Evolutionary conservation across 345 rosid genomes (phyloP), one percentile per base, ranked within the genome.

Genomic region (Draba incana): DNA sequence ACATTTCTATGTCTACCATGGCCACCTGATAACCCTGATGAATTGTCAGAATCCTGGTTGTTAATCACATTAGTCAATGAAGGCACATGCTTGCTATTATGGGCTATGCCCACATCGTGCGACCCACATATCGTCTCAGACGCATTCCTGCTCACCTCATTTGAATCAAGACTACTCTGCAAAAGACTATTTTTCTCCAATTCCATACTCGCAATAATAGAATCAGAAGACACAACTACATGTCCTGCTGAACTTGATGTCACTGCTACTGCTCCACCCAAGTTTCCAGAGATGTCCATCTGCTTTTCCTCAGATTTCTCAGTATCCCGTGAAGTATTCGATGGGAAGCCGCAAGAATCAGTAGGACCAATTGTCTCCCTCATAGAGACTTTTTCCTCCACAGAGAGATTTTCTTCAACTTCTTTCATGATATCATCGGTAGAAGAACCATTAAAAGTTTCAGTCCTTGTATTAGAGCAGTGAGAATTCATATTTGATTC

Each of bases 211-310:
- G 47, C 75, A 25, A 68, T 72, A 53, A 75, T 77, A 70, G 74
- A 57, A 69, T 70, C 81, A 33, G 84, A 74, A 66, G 80, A 64
- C 72, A 68, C 68, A 52, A 35, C 78, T 60, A 57, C 83, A 72
- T 59, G 68, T 62, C 82, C 88, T 47, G 78, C 64, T 35, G 75
- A 78, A 72, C 64, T 39, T 44, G 97, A 76, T 66, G 83, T 67
- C 48, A 75, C 71, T 52, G 68, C 84, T 24, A 66, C 85, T 28
- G 71, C 60, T 38, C 48, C 56, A 68, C 68, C 77, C 44, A 60
- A 31, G 14, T 47, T 57, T 65, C 55, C 72, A 41, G 20, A 67
- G 57, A 58, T 64, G 54, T 62, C 63, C 33, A 51, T 64, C 57
- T 70, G 81, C 71, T 71, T 76, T 53, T 53, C 75, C 68, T 65